Conservation (phyloP, 2,329 filamentous ascomycete species). For the Lachnellula subtilissima region DNA sequence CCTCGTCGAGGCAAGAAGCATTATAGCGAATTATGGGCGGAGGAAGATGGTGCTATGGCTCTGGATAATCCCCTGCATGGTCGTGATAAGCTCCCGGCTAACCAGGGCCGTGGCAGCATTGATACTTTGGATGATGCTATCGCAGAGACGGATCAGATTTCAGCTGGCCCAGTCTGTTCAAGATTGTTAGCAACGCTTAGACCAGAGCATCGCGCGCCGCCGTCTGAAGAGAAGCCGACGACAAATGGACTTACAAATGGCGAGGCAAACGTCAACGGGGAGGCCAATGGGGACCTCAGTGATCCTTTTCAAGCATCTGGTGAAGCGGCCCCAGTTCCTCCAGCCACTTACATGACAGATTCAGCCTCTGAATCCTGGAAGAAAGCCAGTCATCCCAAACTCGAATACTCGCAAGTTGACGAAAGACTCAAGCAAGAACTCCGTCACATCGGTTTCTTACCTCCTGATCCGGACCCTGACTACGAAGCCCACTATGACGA, state of each 20-base stretch:
- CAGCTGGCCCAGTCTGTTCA: slow-evolving; percentile 78
- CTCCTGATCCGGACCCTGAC: slow-evolving; percentile 62
- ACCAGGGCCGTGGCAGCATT: slow-evolving; percentile 78
- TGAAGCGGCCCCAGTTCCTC: slow-evolving; percentile 41
- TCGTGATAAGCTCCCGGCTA: slow-evolving; percentile 65
- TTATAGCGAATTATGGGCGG: slow-evolving; percentile 88
- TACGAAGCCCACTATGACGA: slow-evolving; percentile 91
- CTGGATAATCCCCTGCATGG: slow-evolving; percentile 61
- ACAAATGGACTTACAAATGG: slow-evolving; percentile 49
- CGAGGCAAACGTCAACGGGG: slow-evolving; percentile 41
- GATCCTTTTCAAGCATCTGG: slow-evolving; percentile 25
- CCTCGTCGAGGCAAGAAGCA: slow-evolving; percentile 78
- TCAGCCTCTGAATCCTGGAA: slow-evolving; percentile 73
- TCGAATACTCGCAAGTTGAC: slow-evolving; percentile 83
- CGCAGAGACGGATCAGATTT: slow-evolving; percentile 85
- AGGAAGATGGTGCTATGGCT: slow-evolving; percentile 80
- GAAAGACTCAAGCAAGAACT: slow-evolving; percentile 89
- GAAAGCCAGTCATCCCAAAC: slow-evolving; percentile 66
- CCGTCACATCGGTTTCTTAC: slow-evolving; percentile 82
- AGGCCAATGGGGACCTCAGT: slow-evolving; percentile 34
- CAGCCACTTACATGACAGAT: slow-evolving; percentile 76
- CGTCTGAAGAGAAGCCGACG: slow-evolving; percentile 52
- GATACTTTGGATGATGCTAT: slow-evolving; percentile 82
- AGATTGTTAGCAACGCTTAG: slow-evolving; percentile 77
- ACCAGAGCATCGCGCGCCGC: slow-evolving; percentile 60